These are phyloP conservation scores for Tricholoma terreum DNA, from an alignment of 768 basidiomycete genomes.

Conservation along the genomic window DNA sequence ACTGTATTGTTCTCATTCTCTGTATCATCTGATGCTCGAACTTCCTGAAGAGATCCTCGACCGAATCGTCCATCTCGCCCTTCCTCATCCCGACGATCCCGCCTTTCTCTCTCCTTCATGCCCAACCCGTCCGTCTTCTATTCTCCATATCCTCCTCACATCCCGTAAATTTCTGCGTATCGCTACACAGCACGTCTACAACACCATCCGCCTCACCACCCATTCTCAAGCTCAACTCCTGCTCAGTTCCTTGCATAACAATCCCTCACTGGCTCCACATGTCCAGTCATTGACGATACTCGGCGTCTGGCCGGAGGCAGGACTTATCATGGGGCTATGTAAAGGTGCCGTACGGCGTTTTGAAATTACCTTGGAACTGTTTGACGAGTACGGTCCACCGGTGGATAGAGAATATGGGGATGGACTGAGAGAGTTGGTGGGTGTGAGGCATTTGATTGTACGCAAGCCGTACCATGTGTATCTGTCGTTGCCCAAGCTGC, in stretches of 20 bases:
- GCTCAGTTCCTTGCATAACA: constrained; percentile 32
- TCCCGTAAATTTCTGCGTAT: constrained; percentile 54
- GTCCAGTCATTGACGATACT: constrained; percentile 42
- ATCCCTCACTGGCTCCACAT: constrained; percentile 35
- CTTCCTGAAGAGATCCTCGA: constrained; percentile 40
- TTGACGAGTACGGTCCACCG: constrained; percentile 16
- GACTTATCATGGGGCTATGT: constrained; percentile 33
- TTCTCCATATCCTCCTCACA: constrained; percentile 46
- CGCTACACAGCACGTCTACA: constrained; percentile 55
- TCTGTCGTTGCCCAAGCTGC: constrained; percentile 48
- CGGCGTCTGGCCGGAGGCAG: constrained; percentile 39
- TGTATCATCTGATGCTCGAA: neutral
- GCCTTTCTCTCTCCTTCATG: constrained; percentile 7
- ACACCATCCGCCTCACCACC: constrained; percentile 44
- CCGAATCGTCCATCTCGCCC: constrained; percentile 35
- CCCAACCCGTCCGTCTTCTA: constrained; percentile 19
- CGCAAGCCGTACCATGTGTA: constrained; percentile 52
- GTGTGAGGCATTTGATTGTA: constrained; percentile 46
- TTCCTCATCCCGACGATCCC: neutral
- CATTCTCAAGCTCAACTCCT: constrained; percentile 38
- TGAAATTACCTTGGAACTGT: constrained; percentile 37
- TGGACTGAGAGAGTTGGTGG: constrained; percentile 34
- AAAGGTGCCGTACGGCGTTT: constrained; percentile 23
- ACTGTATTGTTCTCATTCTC: too few relatives aligned
- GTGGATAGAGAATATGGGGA: constrained; percentile 36